Evolutionary conservation across 371 early-diverging fungal species (phyloP).

Genomic region (Conidiobolus coronatus): DNA sequence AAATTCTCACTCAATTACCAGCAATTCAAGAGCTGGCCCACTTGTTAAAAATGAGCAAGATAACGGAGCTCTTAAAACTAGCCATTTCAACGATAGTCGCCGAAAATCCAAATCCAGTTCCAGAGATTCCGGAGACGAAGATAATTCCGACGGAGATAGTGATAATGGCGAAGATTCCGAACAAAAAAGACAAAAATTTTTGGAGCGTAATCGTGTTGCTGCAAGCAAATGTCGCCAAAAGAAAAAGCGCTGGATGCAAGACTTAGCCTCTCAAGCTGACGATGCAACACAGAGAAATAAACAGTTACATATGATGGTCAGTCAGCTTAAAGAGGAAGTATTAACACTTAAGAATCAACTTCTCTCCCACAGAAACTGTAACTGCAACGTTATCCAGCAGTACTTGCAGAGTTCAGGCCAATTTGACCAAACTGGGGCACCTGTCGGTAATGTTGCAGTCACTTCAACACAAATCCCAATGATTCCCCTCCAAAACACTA

Average conservation of each 20-base stretch:
- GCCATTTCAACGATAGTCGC: neutral
- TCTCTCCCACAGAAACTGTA: slow-evolving; percentile 30
- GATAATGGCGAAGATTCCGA: slow-evolving; percentile 12
- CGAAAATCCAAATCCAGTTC: neutral
- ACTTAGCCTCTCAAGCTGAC: slow-evolving; percentile 30
- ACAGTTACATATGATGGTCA: slow-evolving; percentile 24
- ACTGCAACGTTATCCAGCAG: slow-evolving; percentile 27
- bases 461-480: no score
- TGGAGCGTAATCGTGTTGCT: slow-evolving; percentile 53
- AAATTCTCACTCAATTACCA: neutral
- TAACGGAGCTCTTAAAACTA: neutral
- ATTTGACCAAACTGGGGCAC: neutral
- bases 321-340: slow-evolving; percentile 39
- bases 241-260: slow-evolving; percentile 44
- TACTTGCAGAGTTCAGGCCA: slow-evolving; percentile 12
- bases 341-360: slow-evolving; percentile 35
- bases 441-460: no score
- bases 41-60: neutral
- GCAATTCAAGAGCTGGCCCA: neutral
- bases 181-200: slow-evolving; percentile 22
- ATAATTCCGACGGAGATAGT: neutral
- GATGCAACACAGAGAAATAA: slow-evolving; percentile 28
- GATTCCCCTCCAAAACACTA: no score
- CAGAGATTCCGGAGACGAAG: neutral
- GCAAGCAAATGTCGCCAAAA: slow-evolving; percentile 62